phyloP scores from a whole-genome alignment of 106 monocot species.

The Acorus gramineus region DNA sequence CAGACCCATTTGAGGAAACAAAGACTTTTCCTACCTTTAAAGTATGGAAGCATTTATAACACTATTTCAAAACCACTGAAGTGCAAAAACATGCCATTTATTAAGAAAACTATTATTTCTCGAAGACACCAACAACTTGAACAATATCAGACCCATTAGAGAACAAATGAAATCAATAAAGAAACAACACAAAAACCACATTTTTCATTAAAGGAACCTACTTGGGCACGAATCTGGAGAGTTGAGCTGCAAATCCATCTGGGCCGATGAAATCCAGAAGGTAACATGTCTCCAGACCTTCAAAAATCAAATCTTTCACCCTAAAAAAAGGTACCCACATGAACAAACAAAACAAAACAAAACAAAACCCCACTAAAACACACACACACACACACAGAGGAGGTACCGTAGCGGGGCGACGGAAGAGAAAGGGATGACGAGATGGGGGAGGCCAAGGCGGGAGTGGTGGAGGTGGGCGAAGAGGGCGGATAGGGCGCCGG shows the following conservation, averaged over 20 bases:
- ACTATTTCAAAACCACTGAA: too few species aligned
- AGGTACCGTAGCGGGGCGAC: slow-evolving; percentile 56
- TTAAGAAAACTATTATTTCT: background rate
- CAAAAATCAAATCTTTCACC: slow-evolving; percentile 37
- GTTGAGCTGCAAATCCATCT: slow-evolving; percentile 32
- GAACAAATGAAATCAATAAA: background rate
- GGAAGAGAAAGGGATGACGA: slow-evolving; percentile 71
- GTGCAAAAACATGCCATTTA: too few species aligned
- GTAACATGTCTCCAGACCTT: slow-evolving; percentile 48
- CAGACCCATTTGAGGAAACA: too few species aligned
- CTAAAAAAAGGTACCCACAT: slow-evolving; percentile 11
- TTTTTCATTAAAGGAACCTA: slow-evolving; percentile 5
- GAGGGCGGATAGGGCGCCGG: slow-evolving; percentile 63
- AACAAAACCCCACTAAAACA: background rate
- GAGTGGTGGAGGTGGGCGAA: slow-evolving; percentile 60
- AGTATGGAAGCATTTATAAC: too few species aligned
- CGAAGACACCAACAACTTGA: background rate
- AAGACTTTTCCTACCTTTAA: too few species aligned
- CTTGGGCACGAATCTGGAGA: slow-evolving; percentile 45
- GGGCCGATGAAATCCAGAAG: slow-evolving; percentile 78
- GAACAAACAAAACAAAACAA: background rate
- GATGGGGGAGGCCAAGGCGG: slow-evolving; percentile 29
- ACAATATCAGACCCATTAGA: background rate
- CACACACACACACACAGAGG: background rate
- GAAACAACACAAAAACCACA: background rate